Evolutionary conservation across 352 stramenopile genomes (phyloP).

Genomic region (Pythium aristosporum): DNA sequence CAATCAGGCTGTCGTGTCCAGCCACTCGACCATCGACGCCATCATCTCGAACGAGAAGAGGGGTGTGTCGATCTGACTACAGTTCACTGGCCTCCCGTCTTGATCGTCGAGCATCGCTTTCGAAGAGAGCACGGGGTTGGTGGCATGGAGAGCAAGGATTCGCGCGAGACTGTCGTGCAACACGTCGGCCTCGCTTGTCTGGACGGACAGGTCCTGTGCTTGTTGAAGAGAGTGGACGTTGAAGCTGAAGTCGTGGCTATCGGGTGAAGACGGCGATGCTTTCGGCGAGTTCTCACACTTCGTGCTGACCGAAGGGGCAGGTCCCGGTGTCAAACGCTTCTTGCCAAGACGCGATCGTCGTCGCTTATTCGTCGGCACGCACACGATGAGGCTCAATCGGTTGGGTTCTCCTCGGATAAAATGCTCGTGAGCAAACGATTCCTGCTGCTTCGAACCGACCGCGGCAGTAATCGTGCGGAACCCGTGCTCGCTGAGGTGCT

Average conservation of each 20-base stretch:
- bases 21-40: conserved; percentile 28
- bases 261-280: conserved; percentile 1
- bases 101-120: conserved; percentile 7
- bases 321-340: conserved; percentile 1
- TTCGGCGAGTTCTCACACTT: not conserved
- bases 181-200: not conserved
- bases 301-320: not conserved
- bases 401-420: conserved; percentile 52
- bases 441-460: conserved; percentile 37
- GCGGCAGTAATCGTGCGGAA: conserved; percentile 34
- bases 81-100: not conserved
- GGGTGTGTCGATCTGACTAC: conserved; percentile 6
- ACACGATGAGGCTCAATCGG: conserved; percentile 56
- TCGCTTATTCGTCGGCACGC: conserved; percentile 32
- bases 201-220: not conserved
- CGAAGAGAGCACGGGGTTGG: conserved; percentile 13
- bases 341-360: conserved; percentile 22
- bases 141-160: conserved; percentile 21
- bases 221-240: not conserved
- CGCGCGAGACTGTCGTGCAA: conserved; percentile 13
- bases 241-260: conserved; percentile 13
- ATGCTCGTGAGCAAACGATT: conserved; percentile 49
- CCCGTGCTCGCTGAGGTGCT: conserved; percentile 69
- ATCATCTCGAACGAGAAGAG: conserved; percentile 25
- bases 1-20: conserved; percentile 20